Percentiles rank a stretch among this genome's conserved stretches.
Conservation (phyloP, 2,329 filamentous ascomycete genomes). For the Colletotrichum lini region DNA sequence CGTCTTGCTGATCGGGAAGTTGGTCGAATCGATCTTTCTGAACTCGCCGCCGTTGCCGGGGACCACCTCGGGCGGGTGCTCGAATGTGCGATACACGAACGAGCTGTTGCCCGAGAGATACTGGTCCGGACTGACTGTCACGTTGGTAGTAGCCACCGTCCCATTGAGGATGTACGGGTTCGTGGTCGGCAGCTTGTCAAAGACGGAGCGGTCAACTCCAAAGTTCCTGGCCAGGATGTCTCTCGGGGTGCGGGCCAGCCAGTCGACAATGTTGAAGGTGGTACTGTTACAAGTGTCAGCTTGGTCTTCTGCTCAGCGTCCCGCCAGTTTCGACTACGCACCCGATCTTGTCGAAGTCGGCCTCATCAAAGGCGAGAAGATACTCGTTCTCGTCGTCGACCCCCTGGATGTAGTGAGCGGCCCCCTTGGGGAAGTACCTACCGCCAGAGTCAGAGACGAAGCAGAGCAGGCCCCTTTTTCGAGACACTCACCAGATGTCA, state of each 20-base stretch:
- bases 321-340: conserved; percentile 48
- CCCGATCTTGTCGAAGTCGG: conserved; percentile 75
- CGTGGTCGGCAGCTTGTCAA: conserved; percentile 68
- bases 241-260: conserved; percentile 77
- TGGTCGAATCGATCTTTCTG: conserved; percentile 75
- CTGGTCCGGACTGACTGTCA: conserved; percentile 58
- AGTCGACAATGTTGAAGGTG: conserved; percentile 80
- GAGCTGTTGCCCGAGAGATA: conserved; percentile 66
- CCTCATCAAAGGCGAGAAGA: conserved; percentile 76
- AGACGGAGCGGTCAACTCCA: conserved; percentile 71
- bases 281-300: conserved; percentile 59
- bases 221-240: conserved; percentile 78
- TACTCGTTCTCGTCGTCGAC: conserved; percentile 78
- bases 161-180: conserved; percentile 75
- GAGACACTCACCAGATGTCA: conserved; percentile 68
- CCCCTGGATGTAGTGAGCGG: conserved; percentile 74
- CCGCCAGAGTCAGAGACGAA: not conserved
- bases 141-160: conserved; percentile 63
- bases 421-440: conserved; percentile 75
- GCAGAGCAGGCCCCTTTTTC: no score
- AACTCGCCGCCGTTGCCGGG: conserved; percentile 74
- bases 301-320: not conserved
- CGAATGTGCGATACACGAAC: conserved; percentile 72
- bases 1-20: conserved; percentile 76
- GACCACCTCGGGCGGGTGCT: conserved; percentile 69